phyloP scores from a whole-genome alignment of 345 rosid genomes.

The Eucalyptus marginata region DNA sequence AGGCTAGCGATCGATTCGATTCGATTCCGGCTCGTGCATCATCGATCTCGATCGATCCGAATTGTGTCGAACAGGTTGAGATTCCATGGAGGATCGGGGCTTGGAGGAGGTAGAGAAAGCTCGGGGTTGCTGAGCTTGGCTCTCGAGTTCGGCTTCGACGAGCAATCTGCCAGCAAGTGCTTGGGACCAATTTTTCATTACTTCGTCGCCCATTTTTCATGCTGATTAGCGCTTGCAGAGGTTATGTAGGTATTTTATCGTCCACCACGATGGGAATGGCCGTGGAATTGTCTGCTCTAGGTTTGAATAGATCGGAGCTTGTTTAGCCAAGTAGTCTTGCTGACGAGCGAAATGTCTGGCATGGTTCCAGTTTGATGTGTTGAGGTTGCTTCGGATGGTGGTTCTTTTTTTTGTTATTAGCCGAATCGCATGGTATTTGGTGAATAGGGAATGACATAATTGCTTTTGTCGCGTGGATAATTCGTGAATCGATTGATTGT shows the following conservation, averaged over 20 bases:
- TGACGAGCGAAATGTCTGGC: no score
- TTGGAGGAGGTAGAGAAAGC: background rate
- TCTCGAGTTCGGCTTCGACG: constrained; percentile 48
- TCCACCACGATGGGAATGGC: no score
- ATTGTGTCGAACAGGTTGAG: background rate
- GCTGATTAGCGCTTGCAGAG: no score
- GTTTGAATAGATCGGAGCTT: no score
- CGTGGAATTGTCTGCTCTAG: no score
- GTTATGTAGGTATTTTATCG: no score
- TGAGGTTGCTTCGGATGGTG: no score
- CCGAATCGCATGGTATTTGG: rapidly evolving
- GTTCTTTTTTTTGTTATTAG: no score
- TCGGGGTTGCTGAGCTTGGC: constrained; percentile 65
- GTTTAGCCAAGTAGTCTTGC: no score
- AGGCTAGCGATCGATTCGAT: background rate
- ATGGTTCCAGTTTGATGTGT: no score
- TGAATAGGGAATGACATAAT: no score
- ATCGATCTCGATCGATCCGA: background rate
- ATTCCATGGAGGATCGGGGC: rapidly evolving
- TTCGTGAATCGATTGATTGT: background rate
- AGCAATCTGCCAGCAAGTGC: constrained; percentile 29
- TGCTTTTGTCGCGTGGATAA: no score
- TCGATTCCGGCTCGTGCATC: background rate
- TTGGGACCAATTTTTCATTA: constrained; percentile 8
- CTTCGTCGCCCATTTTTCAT: background rate